Base-by-base conservation (phyloP, 2,329 filamentous ascomycete species). In the Botrytis fabae region DNA sequence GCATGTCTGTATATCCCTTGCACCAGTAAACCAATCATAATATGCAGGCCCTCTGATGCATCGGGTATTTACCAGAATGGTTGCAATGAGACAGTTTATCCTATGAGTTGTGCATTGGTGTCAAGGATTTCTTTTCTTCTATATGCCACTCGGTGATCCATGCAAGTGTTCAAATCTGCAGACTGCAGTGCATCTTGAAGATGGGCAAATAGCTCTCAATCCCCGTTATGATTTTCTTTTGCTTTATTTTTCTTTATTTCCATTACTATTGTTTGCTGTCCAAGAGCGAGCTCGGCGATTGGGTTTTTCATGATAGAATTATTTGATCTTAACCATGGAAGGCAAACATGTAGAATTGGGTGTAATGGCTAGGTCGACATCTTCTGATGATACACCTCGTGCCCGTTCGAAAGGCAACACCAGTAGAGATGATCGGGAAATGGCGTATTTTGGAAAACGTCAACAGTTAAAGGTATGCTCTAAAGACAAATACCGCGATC, bases 401-500 rank as follows among this genome's bases (percentile, higher is more conserved):
- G 48, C 60, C 40, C 38, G 46, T 5, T 71, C 61, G 44, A 77
- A 69, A 75, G 73, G 70, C 20, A 75, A 72, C 59, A 74, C 70
- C 20, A 76, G 71, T 65, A 75, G 75, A 72, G 77, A 78, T 69
- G 77, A 77, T 7, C 71, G 66, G 28, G 76, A 78, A 57, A 77
- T 79, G 74, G 78, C 78, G 59, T 77, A 74, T 64, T 78, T 73
- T 74, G 78, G 78, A 14, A 79, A 79, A 71, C 75, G 70, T 32
- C 75, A 77, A 60, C 75, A 77, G 59, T 73, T 78, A 28, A 79
- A 76, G 70, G 75, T 77, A 72, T 32, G 71, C 9, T 51, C 40
- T 18, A 42, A 59, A 20, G n/a, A 28, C 9, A 51, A n/a, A 14
- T 46, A 32, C 28, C 38, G 32, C 20, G 18, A 16, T 32, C 32